These are phyloP conservation scores for Fusarium haematococcum DNA, from an alignment of 2,329 filamentous ascomycete genomes.

Conservation along the genomic window DNA sequence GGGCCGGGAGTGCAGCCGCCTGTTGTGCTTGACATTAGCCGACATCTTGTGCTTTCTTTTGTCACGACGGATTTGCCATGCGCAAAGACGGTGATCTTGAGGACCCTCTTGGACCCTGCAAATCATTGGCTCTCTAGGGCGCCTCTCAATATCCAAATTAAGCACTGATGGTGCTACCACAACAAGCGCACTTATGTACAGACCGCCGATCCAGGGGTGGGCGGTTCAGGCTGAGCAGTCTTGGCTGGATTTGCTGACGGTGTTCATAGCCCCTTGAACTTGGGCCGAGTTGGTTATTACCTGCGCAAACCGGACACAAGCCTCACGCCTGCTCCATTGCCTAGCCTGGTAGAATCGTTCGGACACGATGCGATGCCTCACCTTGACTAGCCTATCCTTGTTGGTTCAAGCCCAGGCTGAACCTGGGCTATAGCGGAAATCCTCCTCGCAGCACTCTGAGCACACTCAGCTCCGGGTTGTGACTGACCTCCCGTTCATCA, in stretches of 20 bases:
- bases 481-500: constrained; percentile 10
- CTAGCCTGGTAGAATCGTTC: constrained; percentile 28
- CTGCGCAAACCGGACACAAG: background rate
- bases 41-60: constrained; percentile 19
- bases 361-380: constrained; percentile 24
- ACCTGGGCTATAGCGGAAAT: background rate
- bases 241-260: constrained; percentile 41
- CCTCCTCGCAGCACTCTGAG: constrained; percentile 5
- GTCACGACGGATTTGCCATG: constrained; percentile 7
- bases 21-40: background rate
- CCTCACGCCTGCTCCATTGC: constrained; percentile 18
- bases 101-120: constrained; percentile 38
- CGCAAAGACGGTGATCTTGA: constrained; percentile 14
- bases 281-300: background rate
- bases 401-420: background rate
- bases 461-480: constrained; percentile 7
- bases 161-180: constrained; percentile 37
- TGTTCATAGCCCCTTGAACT: constrained; percentile 28
- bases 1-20: constrained; percentile 13
- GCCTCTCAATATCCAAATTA: constrained; percentile 33
- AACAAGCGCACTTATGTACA: constrained; percentile 30
- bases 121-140: constrained; percentile 34
- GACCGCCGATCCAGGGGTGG: constrained; percentile 43
- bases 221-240: constrained; percentile 28
- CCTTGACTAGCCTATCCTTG: background rate